Evolutionary conservation across 768 basidiomycete genomes (phyloP).

Genomic region (Phylloporus sp.): DNA sequence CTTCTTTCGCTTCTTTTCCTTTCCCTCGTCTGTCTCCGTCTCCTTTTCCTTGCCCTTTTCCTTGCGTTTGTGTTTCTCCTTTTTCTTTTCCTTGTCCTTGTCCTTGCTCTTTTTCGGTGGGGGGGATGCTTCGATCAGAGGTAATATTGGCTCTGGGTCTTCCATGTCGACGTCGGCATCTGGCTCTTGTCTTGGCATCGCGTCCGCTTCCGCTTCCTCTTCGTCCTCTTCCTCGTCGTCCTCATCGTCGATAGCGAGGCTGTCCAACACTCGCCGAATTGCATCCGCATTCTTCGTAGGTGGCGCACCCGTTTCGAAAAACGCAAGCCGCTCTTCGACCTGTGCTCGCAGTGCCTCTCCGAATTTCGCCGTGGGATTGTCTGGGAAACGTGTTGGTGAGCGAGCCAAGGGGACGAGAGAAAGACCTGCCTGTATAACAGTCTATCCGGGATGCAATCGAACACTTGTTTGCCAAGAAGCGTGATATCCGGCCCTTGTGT

Average conservation of each 20-base stretch:
- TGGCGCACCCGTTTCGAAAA: conserved; percentile 89
- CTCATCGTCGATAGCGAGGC: conserved; percentile 64
- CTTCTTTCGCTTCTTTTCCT: conserved; percentile 43
- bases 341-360: conserved; percentile 92
- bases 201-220: conserved; percentile 30
- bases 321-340: conserved; percentile 91
- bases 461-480: conserved; percentile 99
- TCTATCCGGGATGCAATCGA: conserved; percentile 97
- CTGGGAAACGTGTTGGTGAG: conserved; percentile 32
- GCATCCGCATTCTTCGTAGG: conserved; percentile 90
- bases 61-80: too few species aligned
- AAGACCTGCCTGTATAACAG: conserved; percentile 73
- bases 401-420: neutral
- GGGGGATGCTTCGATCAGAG: conserved; percentile 53
- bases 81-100: conserved; percentile 33
- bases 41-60: conserved; percentile 2
- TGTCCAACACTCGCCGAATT: conserved; percentile 85
- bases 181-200: too few species aligned
- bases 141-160: conserved; percentile 44
- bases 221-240: conserved; percentile 53
- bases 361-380: conserved; percentile 85
- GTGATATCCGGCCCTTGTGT: conserved; percentile 95
- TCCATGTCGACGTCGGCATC: conserved; percentile 42
- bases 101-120: conserved; percentile 60
- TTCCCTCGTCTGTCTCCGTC: conserved; percentile 35